Percentiles rank a stretch among this genome's conserved stretches.
Conservation (phyloP, 306 rosid genomes). For the Cucurbita maxima region DNA sequence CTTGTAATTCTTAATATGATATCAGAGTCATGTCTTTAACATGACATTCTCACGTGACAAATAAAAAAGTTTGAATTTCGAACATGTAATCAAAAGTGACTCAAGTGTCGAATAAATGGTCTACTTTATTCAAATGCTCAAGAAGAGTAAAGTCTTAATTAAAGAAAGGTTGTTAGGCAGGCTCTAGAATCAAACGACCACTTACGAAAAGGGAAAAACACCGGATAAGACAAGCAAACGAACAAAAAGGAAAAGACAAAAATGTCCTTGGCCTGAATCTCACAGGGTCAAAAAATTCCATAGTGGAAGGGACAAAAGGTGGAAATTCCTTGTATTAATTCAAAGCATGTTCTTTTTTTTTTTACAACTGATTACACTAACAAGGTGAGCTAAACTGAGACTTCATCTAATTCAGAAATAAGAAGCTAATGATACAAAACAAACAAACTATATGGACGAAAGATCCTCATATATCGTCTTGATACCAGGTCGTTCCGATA, state of each 20-base stretch:
- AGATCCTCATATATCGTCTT: constrained; percentile 91
- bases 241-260: neutral
- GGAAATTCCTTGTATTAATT: neutral
- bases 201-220: no score
- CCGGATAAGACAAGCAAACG: no score
- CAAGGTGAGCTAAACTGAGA: neutral
- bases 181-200: no score
- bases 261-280: neutral
- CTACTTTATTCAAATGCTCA: no score
- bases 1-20: no score
- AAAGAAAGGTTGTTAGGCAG: no score
- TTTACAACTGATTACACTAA: neutral
- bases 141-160: no score
- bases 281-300: neutral
- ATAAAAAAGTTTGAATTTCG: no score
- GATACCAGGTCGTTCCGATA: constrained; percentile 86
- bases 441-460: constrained; percentile 60
- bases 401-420: constrained; percentile 6
- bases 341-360: neutral
- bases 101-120: no score
- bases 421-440: constrained; percentile 57
- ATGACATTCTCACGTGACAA: no score
- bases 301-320: neutral
- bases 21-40: no score
- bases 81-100: no score